Evolutionary conservation across 148 eudicot genomes (phyloP), one percentile per base, ranked within the genome.

Genomic region (Spergularia marina): DNA sequence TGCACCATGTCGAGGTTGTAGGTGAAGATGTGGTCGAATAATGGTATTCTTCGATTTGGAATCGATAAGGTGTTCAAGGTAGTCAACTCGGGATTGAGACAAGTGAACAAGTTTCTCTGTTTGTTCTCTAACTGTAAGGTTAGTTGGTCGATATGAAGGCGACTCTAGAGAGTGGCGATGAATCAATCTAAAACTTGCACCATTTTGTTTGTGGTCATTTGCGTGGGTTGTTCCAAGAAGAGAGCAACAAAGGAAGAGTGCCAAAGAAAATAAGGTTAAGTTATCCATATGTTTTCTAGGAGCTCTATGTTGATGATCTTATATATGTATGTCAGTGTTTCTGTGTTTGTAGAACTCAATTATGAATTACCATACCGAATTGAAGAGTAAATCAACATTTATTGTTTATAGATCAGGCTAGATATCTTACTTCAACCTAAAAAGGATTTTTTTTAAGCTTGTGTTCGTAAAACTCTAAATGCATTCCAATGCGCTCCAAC

Each of bases 111-210:
- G 72, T 52, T 18, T 69, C 40, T 69, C 41, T 15, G 23, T 23
- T 52, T 23, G 52, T 69, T 69, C 18, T 34, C 53, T 11, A 10
- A 12, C 13, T 1, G 72, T 69, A 23, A 16, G 34, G 25, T 69
- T 52, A 52, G 59, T 10, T 69, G 36, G 36, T 30, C 25, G 41
- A 53, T 69, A 30, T 36, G 34, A 52, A 23, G 59, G 41, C 14
- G 72, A 52, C 0, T 53, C 5, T 14, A 30, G 11, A 52, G 58
- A 69, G n/a, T 69, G 40, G 14, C 72, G 56, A 14, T 21, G 57
- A 69, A 69, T 69, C 44, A 69, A 12, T n/a, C 72, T 69, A 6
- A 69, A 21, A 69, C 72, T 69, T 12, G 11, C 25, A 7, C 72
- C 72, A 52, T 69, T 52, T 4, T 41, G 70, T 66, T 17, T 66